Conservation (phyloP, 805 yeast genomes). For the Hagleromyces aurorensis region DNA sequence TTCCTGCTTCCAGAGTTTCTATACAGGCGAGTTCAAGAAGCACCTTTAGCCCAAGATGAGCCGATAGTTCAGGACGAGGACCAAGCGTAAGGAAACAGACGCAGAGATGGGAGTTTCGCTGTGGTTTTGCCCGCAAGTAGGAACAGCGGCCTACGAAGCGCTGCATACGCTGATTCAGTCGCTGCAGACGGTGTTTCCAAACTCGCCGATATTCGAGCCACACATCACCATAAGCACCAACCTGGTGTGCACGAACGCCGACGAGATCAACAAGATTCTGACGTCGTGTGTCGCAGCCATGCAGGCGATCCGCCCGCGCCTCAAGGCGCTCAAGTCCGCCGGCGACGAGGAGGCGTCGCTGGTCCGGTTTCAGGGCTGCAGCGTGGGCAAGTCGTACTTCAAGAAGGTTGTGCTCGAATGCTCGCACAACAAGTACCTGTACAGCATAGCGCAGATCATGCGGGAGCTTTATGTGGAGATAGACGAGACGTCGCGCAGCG, state of each 20-base stretch:
- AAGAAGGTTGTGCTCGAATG: constrained; percentile 25
- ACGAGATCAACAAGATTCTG: constrained; percentile 52
- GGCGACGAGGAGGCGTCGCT: constrained; percentile 8
- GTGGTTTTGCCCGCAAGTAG: constrained; percentile 67
- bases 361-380: constrained; percentile 20
- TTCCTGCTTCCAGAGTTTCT: too few relatives aligned
- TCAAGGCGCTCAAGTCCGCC: constrained; percentile 14
- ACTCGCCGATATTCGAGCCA: constrained; percentile 62
- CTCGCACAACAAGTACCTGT: constrained; percentile 21
- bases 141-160: constrained; percentile 46
- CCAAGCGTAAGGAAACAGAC: neutral
- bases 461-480: constrained; percentile 45
- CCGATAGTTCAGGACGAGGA: constrained; percentile 1
- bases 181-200: constrained; percentile 62
- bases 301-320: constrained; percentile 27
- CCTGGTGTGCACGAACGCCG: constrained; percentile 40
- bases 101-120: constrained; percentile 45
- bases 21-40: too few relatives aligned
- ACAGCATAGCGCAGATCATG: constrained; percentile 38
- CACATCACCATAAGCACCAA: constrained; percentile 71
- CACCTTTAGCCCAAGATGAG: too few relatives aligned
- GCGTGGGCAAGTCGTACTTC: constrained; percentile 25
- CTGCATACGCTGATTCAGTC: constrained; percentile 55
- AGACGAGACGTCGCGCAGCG: constrained; percentile 29
- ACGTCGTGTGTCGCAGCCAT: constrained; percentile 50